Percentiles rank a stretch among this genome's conserved stretches.
These are phyloP conservation scores for Exophiala alcalophila DNA, from an alignment of 2,329 filamentous ascomycete species.

Conservation along the genomic window DNA sequence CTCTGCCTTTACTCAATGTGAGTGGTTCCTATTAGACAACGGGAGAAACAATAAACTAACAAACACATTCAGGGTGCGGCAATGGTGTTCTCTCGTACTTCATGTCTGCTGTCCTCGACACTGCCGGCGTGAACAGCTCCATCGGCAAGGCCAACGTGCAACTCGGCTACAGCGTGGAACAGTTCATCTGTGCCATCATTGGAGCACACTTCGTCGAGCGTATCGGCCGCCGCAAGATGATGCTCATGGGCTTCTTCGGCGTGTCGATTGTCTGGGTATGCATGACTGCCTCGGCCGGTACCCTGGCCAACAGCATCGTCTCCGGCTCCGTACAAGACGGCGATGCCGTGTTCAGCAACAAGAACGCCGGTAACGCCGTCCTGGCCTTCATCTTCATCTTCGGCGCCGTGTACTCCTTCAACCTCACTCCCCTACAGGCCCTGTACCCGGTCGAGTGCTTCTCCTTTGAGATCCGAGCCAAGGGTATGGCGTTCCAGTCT, in stretches of 20 bases:
- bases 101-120: conserved; percentile 51
- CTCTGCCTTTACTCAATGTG: conserved; percentile 52
- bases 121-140: conserved; percentile 50
- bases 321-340: conserved; percentile 25
- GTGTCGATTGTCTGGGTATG: conserved; percentile 52
- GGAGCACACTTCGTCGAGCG: conserved; percentile 58
- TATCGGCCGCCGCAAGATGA: conserved; percentile 57
- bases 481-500: conserved; percentile 54
- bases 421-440: conserved; percentile 45
- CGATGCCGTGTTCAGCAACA: conserved; percentile 33
- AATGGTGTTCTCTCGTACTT: conserved; percentile 52
- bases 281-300: conserved; percentile 48
- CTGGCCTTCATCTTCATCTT: conserved; percentile 57
- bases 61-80: conserved; percentile 34
- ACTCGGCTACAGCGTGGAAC: conserved; percentile 55
- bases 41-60: neutral
- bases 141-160: conserved; percentile 54
- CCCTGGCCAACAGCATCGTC: conserved; percentile 31
- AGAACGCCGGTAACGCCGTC: conserved; percentile 45
- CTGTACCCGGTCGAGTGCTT: conserved; percentile 56
- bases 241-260: conserved; percentile 50
- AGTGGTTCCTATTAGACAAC: conserved; percentile 14
- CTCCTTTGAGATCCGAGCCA: conserved; percentile 54
- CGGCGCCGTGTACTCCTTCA: conserved; percentile 52
- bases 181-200: conserved; percentile 53